These are phyloP conservation scores for Ustilago xerochloae DNA, from an alignment of 1,284 basidiomycete genomes.

Conservation along the genomic window DNA sequence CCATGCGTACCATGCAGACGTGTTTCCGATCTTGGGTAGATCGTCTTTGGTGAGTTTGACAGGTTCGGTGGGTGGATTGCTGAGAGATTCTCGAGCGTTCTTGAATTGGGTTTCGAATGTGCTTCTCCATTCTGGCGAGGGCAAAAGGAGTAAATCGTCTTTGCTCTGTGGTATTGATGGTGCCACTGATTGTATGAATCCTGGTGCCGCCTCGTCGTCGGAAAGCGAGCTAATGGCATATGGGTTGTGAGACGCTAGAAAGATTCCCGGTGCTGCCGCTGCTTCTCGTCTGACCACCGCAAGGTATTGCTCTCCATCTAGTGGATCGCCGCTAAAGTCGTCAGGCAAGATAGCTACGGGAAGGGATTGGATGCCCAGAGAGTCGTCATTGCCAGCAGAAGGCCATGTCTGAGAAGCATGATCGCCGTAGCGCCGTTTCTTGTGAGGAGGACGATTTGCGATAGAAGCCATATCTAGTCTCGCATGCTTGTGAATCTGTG, in stretches of 20 bases:
- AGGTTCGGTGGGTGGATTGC: conserved; percentile 33
- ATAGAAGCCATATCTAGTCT: neutral
- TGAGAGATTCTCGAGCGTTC: conserved; percentile 37
- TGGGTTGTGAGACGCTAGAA: conserved; percentile 44
- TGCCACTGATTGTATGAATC: too few relatives aligned
- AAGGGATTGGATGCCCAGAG: conserved; percentile 51
- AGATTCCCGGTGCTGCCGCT: conserved; percentile 31
- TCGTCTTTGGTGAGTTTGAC: conserved; percentile 31
- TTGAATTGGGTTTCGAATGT: conserved; percentile 35
- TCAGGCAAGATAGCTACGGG: conserved; percentile 55
- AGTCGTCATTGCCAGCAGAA: conserved; percentile 17
- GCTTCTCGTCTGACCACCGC: conserved; percentile 60
- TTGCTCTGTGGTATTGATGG: neutral
- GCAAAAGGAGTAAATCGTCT: conserved; percentile 25
- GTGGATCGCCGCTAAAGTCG: conserved; percentile 57
- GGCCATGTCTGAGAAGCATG: neutral
- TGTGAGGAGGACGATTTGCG: conserved; percentile 8
- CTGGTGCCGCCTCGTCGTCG: neutral
- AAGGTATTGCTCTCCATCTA: conserved; percentile 60
- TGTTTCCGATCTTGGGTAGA: conserved; percentile 36
- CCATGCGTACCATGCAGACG: conserved; percentile 45
- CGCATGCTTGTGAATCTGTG: neutral
- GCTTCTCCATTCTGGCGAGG: conserved; percentile 33
- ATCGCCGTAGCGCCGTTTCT: conserved; percentile 18
- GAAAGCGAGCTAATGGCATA: conserved; percentile 18